Evolutionary conservation across 129 eudicot species (phyloP), one percentile per base, ranked within the genome.

Genomic region (Flaveria trinervia): DNA sequence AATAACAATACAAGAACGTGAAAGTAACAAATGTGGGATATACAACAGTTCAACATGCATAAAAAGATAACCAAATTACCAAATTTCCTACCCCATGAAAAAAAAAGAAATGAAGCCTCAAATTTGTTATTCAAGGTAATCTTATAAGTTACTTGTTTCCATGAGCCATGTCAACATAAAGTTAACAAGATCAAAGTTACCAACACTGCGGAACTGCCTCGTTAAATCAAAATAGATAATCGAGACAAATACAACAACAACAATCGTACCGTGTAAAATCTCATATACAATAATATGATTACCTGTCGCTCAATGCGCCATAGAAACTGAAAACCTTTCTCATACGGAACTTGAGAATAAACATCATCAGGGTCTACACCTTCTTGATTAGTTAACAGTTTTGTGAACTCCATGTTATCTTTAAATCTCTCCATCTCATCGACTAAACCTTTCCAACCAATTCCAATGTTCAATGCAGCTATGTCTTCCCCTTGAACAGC

Each of bases 251-350:
- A 5, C 41, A 36, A 36, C 41, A 36, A 36, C 41, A 36, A 36
- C 1, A 28, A 28, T 4, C 41, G 7, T 36, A 36, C 41, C 41
- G 8, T 5, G 0, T 36, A 36, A 36, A 36, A 36, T 36, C 41
- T 5, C 41, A 36, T 14, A 1, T n/a, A 16, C 26, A 3, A 54
- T 41, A 41, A 80, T 28, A 44, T 54, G 44, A 68, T 46, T 74
- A 91, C 98, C 93, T 91, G 92, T 60, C 98, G 88, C 70, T 94
- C 98, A 45, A 94, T 91, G 79, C 97, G 93, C 97, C 92, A 91
- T 51, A 94, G 74, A 82, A 94, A 94, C 82, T 94, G 98, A 81
- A 89, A 94, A 12, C 98, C 98, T 84, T 94, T 94, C 83, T 91
- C 98, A 68, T 94, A 94, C 20, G 98, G 98, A 77, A 94, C 93